These are phyloP conservation scores for Lachnellula subtilissima DNA, from an alignment of 2,329 filamentous ascomycete species.

Conservation along the genomic window DNA sequence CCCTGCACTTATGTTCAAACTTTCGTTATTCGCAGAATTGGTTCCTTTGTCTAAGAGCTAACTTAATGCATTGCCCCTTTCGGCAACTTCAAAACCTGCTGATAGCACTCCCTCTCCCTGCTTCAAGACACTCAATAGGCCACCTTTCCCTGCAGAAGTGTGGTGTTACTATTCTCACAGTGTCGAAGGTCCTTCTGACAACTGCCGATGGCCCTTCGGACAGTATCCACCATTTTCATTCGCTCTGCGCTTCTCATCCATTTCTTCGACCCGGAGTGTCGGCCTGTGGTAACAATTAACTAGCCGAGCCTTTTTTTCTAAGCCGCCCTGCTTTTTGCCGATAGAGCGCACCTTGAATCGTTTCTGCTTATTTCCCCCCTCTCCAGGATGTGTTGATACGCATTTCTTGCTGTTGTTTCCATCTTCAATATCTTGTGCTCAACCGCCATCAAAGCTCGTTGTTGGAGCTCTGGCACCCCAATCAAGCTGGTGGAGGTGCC, in stretches of 20 bases:
- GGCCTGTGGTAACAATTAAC: neutral
- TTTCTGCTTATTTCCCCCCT: conserved; percentile 27
- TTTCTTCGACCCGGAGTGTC: neutral
- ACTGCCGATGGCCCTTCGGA: too few relatives aligned
- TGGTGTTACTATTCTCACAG: too few relatives aligned
- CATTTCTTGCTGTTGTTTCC: conserved; percentile 20
- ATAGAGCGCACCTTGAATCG: conserved; percentile 19
- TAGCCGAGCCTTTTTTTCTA: conserved; percentile 21
- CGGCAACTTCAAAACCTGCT: too few relatives aligned
- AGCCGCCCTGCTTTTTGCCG: conserved; percentile 23
- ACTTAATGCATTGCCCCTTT: too few relatives aligned
- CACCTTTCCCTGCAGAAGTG: too few relatives aligned
- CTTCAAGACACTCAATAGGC: too few relatives aligned
- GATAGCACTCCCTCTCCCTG: too few relatives aligned
- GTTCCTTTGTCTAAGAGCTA: too few relatives aligned
- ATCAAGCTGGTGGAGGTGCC: conserved; percentile 18
- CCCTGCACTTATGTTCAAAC: too few relatives aligned
- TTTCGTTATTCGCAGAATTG: too few relatives aligned
- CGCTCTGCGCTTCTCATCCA: neutral
- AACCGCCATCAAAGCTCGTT: conserved; percentile 20
- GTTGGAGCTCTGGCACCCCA: conserved; percentile 22
- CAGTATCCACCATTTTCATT: neutral
- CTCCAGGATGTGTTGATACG: conserved; percentile 21
- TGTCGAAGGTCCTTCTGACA: too few relatives aligned
- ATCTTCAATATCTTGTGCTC: conserved; percentile 22